These are phyloP conservation scores for Nicotiana attenuata DNA, from an alignment of 257 asterid species.

Conservation along the genomic window DNA sequence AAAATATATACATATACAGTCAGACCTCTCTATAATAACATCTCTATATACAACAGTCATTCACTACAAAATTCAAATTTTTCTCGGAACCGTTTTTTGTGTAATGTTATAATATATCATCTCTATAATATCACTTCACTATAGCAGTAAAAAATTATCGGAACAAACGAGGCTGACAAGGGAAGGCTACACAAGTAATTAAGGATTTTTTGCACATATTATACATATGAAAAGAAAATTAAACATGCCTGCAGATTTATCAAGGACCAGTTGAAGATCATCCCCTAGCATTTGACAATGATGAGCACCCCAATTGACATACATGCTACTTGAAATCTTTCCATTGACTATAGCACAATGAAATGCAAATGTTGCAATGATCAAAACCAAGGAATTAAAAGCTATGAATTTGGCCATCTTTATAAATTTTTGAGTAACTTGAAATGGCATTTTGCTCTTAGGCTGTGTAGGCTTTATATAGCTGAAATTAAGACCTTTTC, in stretches of 20 bases:
- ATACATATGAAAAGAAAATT: neutral
- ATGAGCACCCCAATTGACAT: constrained; percentile 2
- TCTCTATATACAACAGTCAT: too few species aligned
- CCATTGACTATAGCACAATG: neutral
- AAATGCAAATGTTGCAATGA: constrained; percentile 4
- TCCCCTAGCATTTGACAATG: neutral
- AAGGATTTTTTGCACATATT: too few species aligned
- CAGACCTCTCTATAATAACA: too few species aligned
- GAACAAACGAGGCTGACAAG: too few species aligned
- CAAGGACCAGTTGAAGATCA: constrained; percentile 11
- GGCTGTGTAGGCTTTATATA: neutral
- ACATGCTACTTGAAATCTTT: constrained; percentile 4
- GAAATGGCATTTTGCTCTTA: neutral
- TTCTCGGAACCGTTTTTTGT: too few species aligned
- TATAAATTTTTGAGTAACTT: neutral
- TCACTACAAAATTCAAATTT: too few species aligned
- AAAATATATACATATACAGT: too few species aligned
- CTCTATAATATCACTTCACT: too few species aligned
- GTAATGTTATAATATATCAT: too few species aligned
- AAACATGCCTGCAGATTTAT: constrained; percentile 4
- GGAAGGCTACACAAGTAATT: too few species aligned
- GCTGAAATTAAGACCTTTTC: neutral
- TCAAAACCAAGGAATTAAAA: neutral
- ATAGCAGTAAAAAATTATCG: too few species aligned
- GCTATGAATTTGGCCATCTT: neutral